Conservation (phyloP, 495 filamentous ascomycete species). For the Penicillium lagena region DNA sequence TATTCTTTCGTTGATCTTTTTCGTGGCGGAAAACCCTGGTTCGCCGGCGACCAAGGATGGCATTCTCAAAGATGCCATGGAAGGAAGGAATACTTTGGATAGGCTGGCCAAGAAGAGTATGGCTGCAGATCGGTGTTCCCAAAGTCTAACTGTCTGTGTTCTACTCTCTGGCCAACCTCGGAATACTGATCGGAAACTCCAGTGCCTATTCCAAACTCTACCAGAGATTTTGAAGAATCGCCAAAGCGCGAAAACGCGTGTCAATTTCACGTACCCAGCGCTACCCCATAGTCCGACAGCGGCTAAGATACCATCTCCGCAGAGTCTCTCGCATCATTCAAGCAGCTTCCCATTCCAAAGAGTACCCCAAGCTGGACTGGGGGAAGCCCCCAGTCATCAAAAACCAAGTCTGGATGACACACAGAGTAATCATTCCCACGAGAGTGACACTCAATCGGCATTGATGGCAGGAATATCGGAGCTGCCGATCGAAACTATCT, state of each 20-base stretch:
- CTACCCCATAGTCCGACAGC: constrained; percentile 20
- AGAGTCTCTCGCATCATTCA: constrained; percentile 35
- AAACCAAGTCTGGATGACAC: constrained; percentile 30
- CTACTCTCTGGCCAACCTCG: no score
- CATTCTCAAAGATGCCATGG: constrained; percentile 75
- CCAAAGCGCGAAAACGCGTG: constrained; percentile 34
- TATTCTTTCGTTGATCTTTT: constrained; percentile 84
- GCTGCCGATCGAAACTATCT: constrained; percentile 23
- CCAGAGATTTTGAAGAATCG: constrained; percentile 59
- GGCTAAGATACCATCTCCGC: constrained; percentile 19
- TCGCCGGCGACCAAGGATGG: constrained; percentile 64
- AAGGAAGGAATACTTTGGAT: constrained; percentile 74
- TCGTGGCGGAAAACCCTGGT: constrained; percentile 81
- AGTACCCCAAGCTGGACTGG: constrained; percentile 13
- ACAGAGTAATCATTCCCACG: constrained; percentile 16
- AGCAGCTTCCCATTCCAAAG: constrained; percentile 42
- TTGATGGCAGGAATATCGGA: constrained; percentile 30
- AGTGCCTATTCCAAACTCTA: constrained; percentile 74
- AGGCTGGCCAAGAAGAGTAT: constrained; percentile 74
- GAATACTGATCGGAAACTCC: background rate
- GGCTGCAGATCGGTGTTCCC: constrained; percentile 80
- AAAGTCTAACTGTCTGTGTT: constrained; percentile 59
- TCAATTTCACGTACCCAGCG: constrained; percentile 37
- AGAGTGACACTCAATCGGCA: constrained; percentile 14
- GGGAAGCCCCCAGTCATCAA: constrained; percentile 14